Base-by-base conservation (phyloP, 2,329 filamentous ascomycete genomes). In the Hymenoscyphus salicellus region DNA sequence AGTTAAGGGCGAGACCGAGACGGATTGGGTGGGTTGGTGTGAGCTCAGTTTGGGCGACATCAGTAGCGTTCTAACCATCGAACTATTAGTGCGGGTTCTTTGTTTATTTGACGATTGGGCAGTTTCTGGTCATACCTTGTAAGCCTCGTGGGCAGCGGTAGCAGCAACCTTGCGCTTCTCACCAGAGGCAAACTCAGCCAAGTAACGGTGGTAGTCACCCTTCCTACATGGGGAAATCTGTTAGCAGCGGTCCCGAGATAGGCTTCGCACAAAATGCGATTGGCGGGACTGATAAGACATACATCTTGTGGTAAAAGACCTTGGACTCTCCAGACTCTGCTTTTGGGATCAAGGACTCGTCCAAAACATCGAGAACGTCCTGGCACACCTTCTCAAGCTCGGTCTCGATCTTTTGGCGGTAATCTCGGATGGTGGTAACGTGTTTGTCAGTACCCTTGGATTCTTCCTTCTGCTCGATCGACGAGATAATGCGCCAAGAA, bases 241-340 rank as follows among this genome's bases (percentile, higher is more conserved):
- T 69, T 65, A 70, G 64, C 64, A 65, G 62, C 63, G 41, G 65
- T 36, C 61, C 64, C 28, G 26, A 38, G 14, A 41, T 43, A 11
- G 17, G 23, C 46, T 52, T 23, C 46, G 23, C 46, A 23, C 46
- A 16, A 5, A 26, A 11, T 23, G 46, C 20, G 46, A 26, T 11
- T 52, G n/a, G 20, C 6, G 23, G 11, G 17, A 30, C 41, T 63
- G 69, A 73, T 66, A 71, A 66, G 71, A 85, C 91, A 75, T 84
- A 97, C 94, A 98, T 98, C 89, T 98, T 98, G 90, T 97, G 93
- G 86, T 98, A 98, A 83, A 98, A 98, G 79, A 98, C 94, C 89
- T 97, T 98, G 80, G 93, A 97, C 86, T 98, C 94, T 83, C 94
- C 94, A 72, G 92, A 90, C 82, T 95, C 90, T 78, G 94, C 94